Base-by-base conservation (phyloP, 805 yeast species). In the Kodamaea sagamina region DNA sequence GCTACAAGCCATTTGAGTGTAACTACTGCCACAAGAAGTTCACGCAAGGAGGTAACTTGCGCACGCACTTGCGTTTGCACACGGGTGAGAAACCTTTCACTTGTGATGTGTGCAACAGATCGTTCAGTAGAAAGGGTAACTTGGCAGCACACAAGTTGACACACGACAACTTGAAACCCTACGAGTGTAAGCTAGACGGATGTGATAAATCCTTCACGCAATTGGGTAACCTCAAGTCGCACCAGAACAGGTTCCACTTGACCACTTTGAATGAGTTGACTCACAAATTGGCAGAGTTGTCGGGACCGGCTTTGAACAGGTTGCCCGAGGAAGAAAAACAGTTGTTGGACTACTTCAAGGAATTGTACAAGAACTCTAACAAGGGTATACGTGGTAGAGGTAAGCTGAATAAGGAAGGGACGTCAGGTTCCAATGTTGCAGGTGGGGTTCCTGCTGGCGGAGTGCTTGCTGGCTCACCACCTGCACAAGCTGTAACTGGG, bases 301-400 rank as follows among this genome's bases (percentile, higher is more conserved):
- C 62, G 28, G 78, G 82, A 15, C 75, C 78, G 3, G 66, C 65
- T 13, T 48, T 68, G 10, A 71, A 74, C 32, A 67, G 69, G 46
- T 61, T 78, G 21, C 86, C 90, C 0, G 63, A 67, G 2, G 76
- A 77, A 17, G 96, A 90, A 55, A 71, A 79, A 47, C 84, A 82
- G 29, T 57, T 89, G 52, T 72, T 90, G 54, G 76, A 79, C 24
- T 90, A 92, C 64, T 88, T 90, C 63, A 82, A 89, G 32, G 77
- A 80, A 29, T 72, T 90, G 44, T 90, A 92, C 67, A 88, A 88
- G 62, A 89, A 90, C 61, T 79, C 93, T 35, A 90, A 90, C 58
- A 80, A 88, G 56, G 97, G 97, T 13, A 90, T 90, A 48, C 82
- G 87, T 53, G 97, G 97, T 19, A 77, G 97, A 46, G 97, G 97